Evolutionary conservation across 2,329 filamentous ascomycete genomes (phyloP).

Genomic region (Fusarium sacchari): DNA sequence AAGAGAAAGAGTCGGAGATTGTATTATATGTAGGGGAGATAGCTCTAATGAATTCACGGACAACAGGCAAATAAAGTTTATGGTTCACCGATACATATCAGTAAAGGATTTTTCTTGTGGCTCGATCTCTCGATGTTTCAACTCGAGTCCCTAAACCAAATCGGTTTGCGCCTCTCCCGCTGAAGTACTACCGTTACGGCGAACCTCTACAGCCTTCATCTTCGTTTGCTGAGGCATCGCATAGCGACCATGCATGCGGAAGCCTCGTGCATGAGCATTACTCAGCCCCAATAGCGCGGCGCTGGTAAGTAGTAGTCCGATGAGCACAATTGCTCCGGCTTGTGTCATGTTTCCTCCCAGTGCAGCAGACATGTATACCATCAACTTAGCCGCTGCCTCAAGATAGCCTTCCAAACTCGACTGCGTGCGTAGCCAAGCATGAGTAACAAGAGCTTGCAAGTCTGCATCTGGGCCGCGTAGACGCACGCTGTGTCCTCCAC

Average conservation of each 20-base stretch:
- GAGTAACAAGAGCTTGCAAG: constrained; percentile 67
- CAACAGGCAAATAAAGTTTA: constrained; percentile 12
- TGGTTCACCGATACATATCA: not conserved
- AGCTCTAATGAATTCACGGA: constrained; percentile 29
- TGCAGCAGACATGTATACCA: constrained; percentile 67
- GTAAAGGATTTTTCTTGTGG: not conserved
- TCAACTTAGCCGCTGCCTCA: constrained; percentile 63
- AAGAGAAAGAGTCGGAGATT: constrained; percentile 24
- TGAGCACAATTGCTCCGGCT: constrained; percentile 61
- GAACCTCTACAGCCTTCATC: not conserved
- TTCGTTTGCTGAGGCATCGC: constrained; percentile 43
- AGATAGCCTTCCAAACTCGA: constrained; percentile 62
- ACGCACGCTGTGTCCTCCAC: constrained; percentile 60
- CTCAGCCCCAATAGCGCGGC: constrained; percentile 64
- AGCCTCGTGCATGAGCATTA: constrained; percentile 59
- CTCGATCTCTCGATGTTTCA: not conserved
- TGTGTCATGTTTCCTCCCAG: constrained; percentile 66
- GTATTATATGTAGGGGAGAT: constrained; percentile 22
- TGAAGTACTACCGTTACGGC: not conserved
- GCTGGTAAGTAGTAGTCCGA: constrained; percentile 61
- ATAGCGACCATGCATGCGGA: constrained; percentile 63
- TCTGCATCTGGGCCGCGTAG: constrained; percentile 65
- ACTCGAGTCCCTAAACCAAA: not conserved
- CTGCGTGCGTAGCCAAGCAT: constrained; percentile 64
- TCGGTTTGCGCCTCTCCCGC: not conserved